Evolutionary conservation across 2,329 filamentous ascomycete genomes (phyloP).

Genomic region (Geosmithia flava): DNA sequence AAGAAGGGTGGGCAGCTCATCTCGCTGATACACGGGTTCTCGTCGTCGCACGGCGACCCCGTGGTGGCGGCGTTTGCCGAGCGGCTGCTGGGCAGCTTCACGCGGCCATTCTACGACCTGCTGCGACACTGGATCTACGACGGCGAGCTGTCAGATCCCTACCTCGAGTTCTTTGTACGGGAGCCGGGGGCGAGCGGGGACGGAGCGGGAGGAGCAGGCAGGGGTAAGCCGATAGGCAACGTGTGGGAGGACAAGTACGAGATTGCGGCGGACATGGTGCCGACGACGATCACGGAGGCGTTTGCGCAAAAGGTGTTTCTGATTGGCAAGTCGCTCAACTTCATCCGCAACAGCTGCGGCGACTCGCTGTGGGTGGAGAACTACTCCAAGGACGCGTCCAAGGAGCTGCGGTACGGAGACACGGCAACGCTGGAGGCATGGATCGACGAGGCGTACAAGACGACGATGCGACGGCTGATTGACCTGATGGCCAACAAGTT

Average conservation of each 20-base stretch:
- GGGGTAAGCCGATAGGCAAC: slow-evolving; percentile 56
- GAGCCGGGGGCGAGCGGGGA: slow-evolving; percentile 53
- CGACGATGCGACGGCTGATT: slow-evolving; percentile 90
- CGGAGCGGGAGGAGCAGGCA: slow-evolving; percentile 17
- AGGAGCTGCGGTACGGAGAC: slow-evolving; percentile 85
- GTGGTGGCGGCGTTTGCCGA: slow-evolving; percentile 91
- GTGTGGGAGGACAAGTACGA: slow-evolving; percentile 99
- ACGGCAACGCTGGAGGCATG: slow-evolving; percentile 82
- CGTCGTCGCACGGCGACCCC: slow-evolving; percentile 86
- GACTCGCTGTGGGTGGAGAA: slow-evolving; percentile 92
- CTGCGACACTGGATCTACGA: slow-evolving; percentile 96
- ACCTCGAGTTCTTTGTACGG: slow-evolving; percentile 86
- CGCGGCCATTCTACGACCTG: slow-evolving; percentile 92
- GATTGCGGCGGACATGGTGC: slow-evolving; percentile 73
- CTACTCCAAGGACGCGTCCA: slow-evolving; percentile 87
- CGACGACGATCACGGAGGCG: slow-evolving; percentile 82
- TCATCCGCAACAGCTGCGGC: slow-evolving; percentile 89
- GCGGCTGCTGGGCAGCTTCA: slow-evolving; percentile 73
- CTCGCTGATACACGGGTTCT: slow-evolving; percentile 85
- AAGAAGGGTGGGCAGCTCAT: slow-evolving; percentile 83
- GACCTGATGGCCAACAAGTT: slow-evolving; percentile 93
- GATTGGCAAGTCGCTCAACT: slow-evolving; percentile 96
- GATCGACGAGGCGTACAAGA: slow-evolving; percentile 96
- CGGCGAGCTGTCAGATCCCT: slow-evolving; percentile 93
- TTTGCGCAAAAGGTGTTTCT: slow-evolving; percentile 95